Conservation (phyloP, 2,329 filamentous ascomycete genomes). For the Fusarium sp. region DNA sequence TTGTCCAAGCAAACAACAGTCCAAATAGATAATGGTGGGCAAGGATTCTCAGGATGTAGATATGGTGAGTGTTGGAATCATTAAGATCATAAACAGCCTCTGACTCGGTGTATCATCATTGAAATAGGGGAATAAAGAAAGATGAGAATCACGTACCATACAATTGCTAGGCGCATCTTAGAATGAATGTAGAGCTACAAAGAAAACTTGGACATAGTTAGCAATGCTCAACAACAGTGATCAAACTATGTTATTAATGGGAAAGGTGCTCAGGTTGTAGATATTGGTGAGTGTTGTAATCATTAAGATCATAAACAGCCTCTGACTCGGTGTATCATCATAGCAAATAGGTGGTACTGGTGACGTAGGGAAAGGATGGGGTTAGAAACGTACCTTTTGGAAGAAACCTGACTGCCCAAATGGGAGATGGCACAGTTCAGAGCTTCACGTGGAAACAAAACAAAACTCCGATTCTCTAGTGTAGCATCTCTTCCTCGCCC, state of each 20-base stretch:
- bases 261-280: slow-evolving; percentile 38
- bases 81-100: slow-evolving; percentile 65
- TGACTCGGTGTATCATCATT: slow-evolving; percentile 61
- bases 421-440: slow-evolving; percentile 46
- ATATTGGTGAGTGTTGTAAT: slow-evolving; percentile 55
- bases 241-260: slow-evolving; percentile 2
- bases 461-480: slow-evolving; percentile 60
- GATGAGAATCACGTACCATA: slow-evolving; percentile 43
- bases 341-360: slow-evolving; percentile 38
- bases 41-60: slow-evolving; percentile 44
- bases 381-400: slow-evolving; percentile 47
- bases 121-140: slow-evolving; percentile 24
- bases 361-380: background rate
- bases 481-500: slow-evolving; percentile 55
- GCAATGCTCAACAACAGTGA: background rate
- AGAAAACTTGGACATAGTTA: slow-evolving; percentile 14
- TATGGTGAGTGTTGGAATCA: slow-evolving; percentile 58
- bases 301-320: slow-evolving; percentile 62
- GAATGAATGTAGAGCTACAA: background rate
- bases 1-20: background rate
- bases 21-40: background rate
- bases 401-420: slow-evolving; percentile 31
- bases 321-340: slow-evolving; percentile 62
- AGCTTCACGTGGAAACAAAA: slow-evolving; percentile 51
- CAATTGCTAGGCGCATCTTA: background rate